Base-by-base conservation (phyloP, 2,329 filamentous ascomycete genomes). In the Trichophyton benhamiae region DNA sequence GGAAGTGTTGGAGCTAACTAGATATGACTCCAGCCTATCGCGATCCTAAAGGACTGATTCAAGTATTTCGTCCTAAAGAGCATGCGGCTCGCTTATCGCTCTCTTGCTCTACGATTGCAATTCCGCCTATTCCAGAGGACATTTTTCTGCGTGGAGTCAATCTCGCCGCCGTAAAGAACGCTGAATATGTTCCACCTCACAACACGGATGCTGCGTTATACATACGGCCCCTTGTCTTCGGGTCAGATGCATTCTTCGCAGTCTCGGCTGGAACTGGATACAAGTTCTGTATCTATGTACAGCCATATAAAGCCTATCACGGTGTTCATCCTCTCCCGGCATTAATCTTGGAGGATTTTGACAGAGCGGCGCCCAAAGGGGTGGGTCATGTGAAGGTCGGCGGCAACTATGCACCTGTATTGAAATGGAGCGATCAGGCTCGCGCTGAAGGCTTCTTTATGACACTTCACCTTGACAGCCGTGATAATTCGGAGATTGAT, bases 401-500 rank as follows among this genome's bases (percentile, higher is more conserved):
- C 3, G 73, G 73, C 0, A 75, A 75, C 60, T 75, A 75, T 62
- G 72, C 70, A 0, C 70, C 72, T 3, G 72, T 72, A 2, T 64
- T 73, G n/a, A 64, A 66, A n/a, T 72, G 68, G 62, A 68, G 63
- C 7, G 67, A 68, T 11, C 65, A 69, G 41, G 72, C 73, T n/a
- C 59, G 64, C 13, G 63, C 61, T 7, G 66, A 71, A 25, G 73
- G 72, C 0, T 75, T 66, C 55, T 60, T 59, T 3, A 66, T 75
- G n/a, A 72, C 69, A 1, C 64, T 74, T 41, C 72, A 73, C 61
- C 63, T 75, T 7, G 73, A 74, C 60, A 69, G 67, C 22, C 55
- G 61, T 53, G 73, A 71, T 3, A 64, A 64, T 6, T 68, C 66
- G 0, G 67, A 68, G 20, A 68, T 74, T n/a, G 73, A 75, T 48